phyloP scores from a whole-genome alignment of 78 protist genomes.

The Ministeria vibrans region DNA sequence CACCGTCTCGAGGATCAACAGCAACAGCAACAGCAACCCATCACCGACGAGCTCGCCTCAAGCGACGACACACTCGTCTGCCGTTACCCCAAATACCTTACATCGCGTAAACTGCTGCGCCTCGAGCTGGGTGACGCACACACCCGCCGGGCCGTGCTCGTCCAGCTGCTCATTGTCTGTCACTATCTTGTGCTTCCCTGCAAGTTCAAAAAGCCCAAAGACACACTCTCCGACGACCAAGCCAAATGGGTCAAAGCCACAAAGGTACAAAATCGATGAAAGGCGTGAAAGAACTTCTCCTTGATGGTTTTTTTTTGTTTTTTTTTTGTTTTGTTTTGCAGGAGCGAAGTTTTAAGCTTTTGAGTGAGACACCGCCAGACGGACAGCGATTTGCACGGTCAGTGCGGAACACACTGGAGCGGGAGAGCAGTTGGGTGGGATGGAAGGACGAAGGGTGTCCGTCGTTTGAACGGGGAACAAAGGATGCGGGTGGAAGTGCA shows the following conservation, averaged over 20 bases:
- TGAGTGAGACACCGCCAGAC: neutral
- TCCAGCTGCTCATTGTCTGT: neutral
- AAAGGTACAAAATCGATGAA: no score
- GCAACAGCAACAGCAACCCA: neutral
- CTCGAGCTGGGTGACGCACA: conserved; percentile 17
- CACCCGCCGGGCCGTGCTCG: conserved; percentile 16
- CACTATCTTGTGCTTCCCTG: neutral
- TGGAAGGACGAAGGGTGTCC: conserved; percentile 15
- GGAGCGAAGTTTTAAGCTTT: no score
- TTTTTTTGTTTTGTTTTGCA: no score
- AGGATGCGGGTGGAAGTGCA: no score
- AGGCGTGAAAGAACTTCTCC: no score
- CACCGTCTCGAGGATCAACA: neutral
- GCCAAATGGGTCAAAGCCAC: no score
- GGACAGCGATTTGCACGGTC: neutral
- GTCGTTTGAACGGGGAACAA: conserved; percentile 6
- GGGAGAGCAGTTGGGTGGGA: neutral
- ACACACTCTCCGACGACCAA: neutral
- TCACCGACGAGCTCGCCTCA: no score
- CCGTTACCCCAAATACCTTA: conserved; percentile 10
- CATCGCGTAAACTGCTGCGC: neutral
- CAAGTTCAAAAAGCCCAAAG: neutral
- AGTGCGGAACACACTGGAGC: neutral
- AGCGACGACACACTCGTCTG: no score
- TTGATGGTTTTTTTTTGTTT: no score